Evolutionary conservation across 768 basidiomycete species (phyloP).

Genomic region (Tephrocybe sp.): DNA sequence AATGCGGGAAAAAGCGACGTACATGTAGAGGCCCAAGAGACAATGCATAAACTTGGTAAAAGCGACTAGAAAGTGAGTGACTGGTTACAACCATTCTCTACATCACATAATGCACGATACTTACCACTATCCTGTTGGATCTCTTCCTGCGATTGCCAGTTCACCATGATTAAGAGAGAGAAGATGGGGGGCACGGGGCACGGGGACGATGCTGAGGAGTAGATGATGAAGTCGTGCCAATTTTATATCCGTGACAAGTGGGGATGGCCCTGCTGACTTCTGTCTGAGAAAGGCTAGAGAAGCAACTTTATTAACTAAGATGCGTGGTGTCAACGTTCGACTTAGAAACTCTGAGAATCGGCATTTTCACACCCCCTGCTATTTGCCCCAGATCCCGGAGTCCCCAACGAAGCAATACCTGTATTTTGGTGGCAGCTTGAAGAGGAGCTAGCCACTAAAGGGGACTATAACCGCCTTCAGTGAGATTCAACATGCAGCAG

Average conservation of each 20-base stretch:
- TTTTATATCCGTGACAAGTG: constrained; percentile 23
- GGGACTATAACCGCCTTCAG: too few species aligned
- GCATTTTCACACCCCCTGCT: neutral
- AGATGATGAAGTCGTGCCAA: constrained; percentile 1
- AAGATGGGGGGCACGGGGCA: constrained; percentile 14
- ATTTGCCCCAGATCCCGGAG: neutral
- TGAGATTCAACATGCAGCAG: too few species aligned
- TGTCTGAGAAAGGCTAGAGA: constrained; percentile 15
- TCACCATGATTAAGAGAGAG: constrained; percentile 43
- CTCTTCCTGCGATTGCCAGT: constrained; percentile 55
- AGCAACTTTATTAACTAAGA: constrained; percentile 5
- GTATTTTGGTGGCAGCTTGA: neutral
- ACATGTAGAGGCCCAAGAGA: constrained; percentile 62
- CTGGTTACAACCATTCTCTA: neutral
- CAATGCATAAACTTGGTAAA: constrained; percentile 61
- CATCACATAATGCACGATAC: constrained; percentile 8
- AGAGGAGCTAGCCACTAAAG: too few species aligned
- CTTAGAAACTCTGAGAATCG: constrained; percentile 3
- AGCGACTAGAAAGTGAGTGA: constrained; percentile 28
- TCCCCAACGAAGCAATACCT: neutral
- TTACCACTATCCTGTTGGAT: constrained; percentile 49
- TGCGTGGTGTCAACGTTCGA: constrained; percentile 13
- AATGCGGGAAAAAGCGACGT: constrained; percentile 20
- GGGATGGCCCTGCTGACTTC: constrained; percentile 6
- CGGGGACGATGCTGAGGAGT: constrained; percentile 13